Percentiles rank a stretch among this genome's conserved stretches.
phyloP scores from a whole-genome alignment of 148 eudicot species.

The Cornus suecica region DNA sequence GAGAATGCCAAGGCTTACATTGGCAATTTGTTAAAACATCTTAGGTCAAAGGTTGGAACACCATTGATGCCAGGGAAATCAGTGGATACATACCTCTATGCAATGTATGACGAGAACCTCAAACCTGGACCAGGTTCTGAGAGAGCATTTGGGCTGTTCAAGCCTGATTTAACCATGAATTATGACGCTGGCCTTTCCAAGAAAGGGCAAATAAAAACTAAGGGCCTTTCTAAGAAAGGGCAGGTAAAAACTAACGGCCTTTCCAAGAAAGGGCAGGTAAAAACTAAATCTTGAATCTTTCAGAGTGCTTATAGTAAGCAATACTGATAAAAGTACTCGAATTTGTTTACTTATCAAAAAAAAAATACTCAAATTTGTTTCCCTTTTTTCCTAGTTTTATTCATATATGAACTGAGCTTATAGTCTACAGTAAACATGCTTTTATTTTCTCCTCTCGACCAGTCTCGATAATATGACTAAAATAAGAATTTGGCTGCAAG shows the following conservation, averaged over 20 bases:
- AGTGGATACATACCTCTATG: slow-evolving; percentile 54
- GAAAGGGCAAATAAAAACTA: slow-evolving; percentile 22
- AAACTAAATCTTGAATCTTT: neutral
- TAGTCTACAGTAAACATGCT: too few relatives aligned
- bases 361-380: too few relatives aligned
- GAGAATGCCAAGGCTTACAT: slow-evolving; percentile 70
- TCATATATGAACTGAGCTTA: too few relatives aligned
- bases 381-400: too few relatives aligned
- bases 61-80: slow-evolving; percentile 64
- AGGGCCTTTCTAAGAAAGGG: slow-evolving; percentile 43
- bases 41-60: slow-evolving; percentile 57
- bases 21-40: slow-evolving; percentile 41
- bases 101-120: slow-evolving; percentile 52
- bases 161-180: slow-evolving; percentile 39
- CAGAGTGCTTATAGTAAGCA: neutral
- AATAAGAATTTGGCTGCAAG: neutral
- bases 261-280: slow-evolving; percentile 30
- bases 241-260: slow-evolving; percentile 38
- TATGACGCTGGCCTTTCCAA: slow-evolving; percentile 49
- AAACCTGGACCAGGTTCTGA: slow-evolving; percentile 61
- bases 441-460: neutral
- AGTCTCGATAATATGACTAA: neutral
- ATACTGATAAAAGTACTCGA: neutral
- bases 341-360: too few relatives aligned
- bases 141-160: slow-evolving; percentile 52